Base-by-base conservation (phyloP, 1,284 basidiomycete species). In the Anthracocystis panici-leucophaei region DNA sequence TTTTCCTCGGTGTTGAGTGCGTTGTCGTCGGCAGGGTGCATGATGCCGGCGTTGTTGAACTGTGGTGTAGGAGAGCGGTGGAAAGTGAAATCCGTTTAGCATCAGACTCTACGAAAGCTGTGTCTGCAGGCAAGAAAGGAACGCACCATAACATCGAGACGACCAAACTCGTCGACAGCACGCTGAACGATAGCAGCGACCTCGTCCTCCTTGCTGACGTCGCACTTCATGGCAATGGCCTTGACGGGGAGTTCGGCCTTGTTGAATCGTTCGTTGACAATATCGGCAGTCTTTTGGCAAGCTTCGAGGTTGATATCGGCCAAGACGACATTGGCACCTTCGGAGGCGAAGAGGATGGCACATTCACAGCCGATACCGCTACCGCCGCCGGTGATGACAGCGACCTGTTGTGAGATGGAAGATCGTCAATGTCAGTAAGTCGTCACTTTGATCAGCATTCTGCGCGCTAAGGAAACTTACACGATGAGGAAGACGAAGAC, bases 1-100 rank as follows among this genome's bases (percentile, higher is more conserved):
- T 89, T 91, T 86, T 98, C 95, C 81, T 96, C 94, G 16, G 95
- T 98, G 86, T 94, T 95, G 81, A 97, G 88, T 7, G 95, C 95
- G 84, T 95, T 92, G 84, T 96, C 95, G 83, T 98, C 95, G 23
- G 88, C 90, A 12, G 93, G 91, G 85, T 97, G 95, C 95, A 98
- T 97, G 83, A 97, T 95, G 18, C 93, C 92, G 91, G 78, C 51
- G 66, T 77, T 82, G 71, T 80, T 80, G 59, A 80, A 86, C 71
- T 65, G 61, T 20, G 10, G 18, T 31, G 41, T 3, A 21, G 11
- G 8, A 31, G 12, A 16, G 8, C 11, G n/a, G 4, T n/a, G 48
- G 21, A 23, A 21, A 29, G 31, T 7, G 18, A 20, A n/a, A 51
- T 23, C 5, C 2, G 38, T 25, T 38, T 8, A 23, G 20, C 18